Evolutionary conservation across 2,329 filamentous ascomycete species (phyloP).

Genomic region (Coleophoma crateriformis): DNA sequence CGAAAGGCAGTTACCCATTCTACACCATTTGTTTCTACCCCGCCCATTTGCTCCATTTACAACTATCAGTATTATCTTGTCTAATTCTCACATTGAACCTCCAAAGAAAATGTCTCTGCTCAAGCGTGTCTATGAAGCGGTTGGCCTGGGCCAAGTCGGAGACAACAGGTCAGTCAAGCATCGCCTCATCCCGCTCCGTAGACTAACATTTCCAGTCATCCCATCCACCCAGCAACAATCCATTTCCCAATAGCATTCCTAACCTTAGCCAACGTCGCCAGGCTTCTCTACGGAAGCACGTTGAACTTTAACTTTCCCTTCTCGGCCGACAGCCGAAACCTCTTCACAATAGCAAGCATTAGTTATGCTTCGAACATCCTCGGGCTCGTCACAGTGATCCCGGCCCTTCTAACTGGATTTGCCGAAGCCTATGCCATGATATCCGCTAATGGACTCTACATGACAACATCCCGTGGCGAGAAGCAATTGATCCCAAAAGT

Average conservation of each 20-base stretch:
- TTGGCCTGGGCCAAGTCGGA: neutral
- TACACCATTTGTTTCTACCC: no score
- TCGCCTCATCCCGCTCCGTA: neutral
- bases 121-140: neutral
- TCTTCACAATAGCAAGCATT: conserved; percentile 5
- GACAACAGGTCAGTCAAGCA: neutral
- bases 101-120: neutral
- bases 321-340: neutral
- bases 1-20: no score
- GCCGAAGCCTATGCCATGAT: conserved; percentile 8
- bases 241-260: conserved; percentile 12
- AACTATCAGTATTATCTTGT: no score
- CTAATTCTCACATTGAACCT: neutral
- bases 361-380: conserved; percentile 5
- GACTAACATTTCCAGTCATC: conserved; percentile 1
- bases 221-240: conserved; percentile 10
- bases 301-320: neutral
- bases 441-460: conserved; percentile 3
- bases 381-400: conserved; percentile 9
- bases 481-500: conserved; percentile 4
- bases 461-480: neutral
- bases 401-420: conserved; percentile 7
- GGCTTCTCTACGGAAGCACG: conserved; percentile 1
- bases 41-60: no score
- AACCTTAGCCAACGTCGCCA: neutral